Conservation (phyloP, 2,329 filamentous ascomycete genomes). For the Beauveria scarabaeidicola region DNA sequence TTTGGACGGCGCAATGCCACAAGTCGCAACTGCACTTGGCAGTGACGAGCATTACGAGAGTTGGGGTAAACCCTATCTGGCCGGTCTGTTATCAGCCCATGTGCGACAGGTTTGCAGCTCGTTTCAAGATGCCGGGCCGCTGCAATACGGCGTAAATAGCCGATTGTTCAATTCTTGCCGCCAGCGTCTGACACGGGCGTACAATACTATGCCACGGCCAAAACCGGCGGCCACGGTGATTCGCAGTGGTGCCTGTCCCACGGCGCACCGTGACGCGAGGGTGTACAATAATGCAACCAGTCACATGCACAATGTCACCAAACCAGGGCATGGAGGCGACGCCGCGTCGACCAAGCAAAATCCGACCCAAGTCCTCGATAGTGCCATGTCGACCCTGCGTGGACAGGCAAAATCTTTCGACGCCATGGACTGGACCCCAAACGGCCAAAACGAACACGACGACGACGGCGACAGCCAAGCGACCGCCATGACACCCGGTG, state of each 20-base stretch:
- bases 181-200: too few species aligned
- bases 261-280: background rate
- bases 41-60: background rate
- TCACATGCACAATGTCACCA: background rate
- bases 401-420: background rate
- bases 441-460: background rate
- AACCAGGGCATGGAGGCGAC: background rate
- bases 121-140: background rate
- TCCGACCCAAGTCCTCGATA: too few species aligned
- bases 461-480: background rate
- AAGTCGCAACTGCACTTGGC: background rate
- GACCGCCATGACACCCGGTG: background rate
- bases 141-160: background rate
- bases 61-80: background rate
- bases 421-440: background rate
- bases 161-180: background rate
- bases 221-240: background rate
- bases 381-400: background rate
- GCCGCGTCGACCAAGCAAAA: background rate
- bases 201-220: background rate
- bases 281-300: background rate
- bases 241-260: background rate
- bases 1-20: background rate
- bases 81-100: background rate
- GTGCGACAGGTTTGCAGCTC: background rate